Base-by-base conservation (phyloP, 2,329 filamentous ascomycete genomes). In the Camillea tinctor region DNA sequence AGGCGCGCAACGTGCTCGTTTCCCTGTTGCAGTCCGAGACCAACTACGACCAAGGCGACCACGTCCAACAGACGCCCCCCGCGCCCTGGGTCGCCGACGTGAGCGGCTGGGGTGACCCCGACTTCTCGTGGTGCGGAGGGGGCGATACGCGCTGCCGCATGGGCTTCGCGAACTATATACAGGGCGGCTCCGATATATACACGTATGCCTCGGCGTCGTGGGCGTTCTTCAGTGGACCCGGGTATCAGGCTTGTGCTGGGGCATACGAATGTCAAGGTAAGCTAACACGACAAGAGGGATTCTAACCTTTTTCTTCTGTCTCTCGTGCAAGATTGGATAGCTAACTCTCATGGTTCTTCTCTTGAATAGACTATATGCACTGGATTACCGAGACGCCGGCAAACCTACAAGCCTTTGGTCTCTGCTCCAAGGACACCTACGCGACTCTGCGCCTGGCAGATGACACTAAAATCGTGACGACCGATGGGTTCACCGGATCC, bases 11-110 rank as follows among this genome's bases (percentile, higher is more conserved):
- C 60, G 77, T 86, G 8, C 75, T 82, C 57, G 74, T 82, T 15
- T 77, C 77, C 15, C 66, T 84, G 69, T 76, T 83, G 59, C 82
- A 86, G 71, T 78, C 77, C 52, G 84, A 86, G 71, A 84, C 83
- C 9, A 83, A 83, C 51, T 84, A 84, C 67, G 72, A 75, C 64
- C 74, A 80, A 61, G 76, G 76, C 19, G 72, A 76, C 61, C 72
- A 79, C 65, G 69, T 71, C 13, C 64, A 66, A n/a, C 71, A 75
- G 59, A 63, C 70, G 1, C 64, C 71, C 1, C 77, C 77, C 0
- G 71, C 72, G 6, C 78, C 79, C 0, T 79, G 78, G 77, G 69
- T 62, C 4, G 68, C 76, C 23, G 73, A 78, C 53, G 64, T 69
- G 20, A 53, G 44, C 0, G 68, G 66, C 54, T 78, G 74, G 75